A percentile compares a stretch with the other conserved stretches of the same genome.
Evolutionary conservation across 805 yeast species (phyloP).

Genomic region (Suhomyces sp.): DNA sequence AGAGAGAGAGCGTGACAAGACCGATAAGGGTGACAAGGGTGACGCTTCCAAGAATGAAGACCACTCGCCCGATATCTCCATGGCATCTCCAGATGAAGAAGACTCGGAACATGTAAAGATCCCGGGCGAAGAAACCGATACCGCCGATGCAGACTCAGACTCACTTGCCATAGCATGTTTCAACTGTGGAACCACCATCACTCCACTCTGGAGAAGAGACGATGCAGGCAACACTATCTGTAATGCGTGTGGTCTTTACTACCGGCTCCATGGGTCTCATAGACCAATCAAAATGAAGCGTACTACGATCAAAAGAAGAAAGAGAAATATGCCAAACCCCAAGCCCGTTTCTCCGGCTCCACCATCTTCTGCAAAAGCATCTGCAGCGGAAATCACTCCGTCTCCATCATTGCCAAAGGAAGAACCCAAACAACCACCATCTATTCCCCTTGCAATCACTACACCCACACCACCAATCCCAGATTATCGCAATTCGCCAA

Average conservation of each 20-base stretch:
- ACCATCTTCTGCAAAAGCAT: neutral
- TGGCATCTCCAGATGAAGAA: slow-evolving; percentile 3
- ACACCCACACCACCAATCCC: neutral
- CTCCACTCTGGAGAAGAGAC: slow-evolving; percentile 86
- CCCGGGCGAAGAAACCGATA: slow-evolving; percentile 5
- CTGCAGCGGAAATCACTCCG: too few species aligned
- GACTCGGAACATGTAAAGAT: slow-evolving; percentile 1
- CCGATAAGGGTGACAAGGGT: too few species aligned
- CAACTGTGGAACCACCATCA: slow-evolving; percentile 81
- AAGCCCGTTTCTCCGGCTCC: neutral
- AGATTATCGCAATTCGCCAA: neutral
- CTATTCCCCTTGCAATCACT: too few species aligned
- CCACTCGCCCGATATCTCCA: neutral
- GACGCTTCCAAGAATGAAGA: too few species aligned
- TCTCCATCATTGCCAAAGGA: neutral
- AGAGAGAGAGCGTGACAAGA: slow-evolving; percentile 9
- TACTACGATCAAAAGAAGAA: slow-evolving; percentile 71
- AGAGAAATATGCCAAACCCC: slow-evolving; percentile 35
- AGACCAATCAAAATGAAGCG: slow-evolving; percentile 77
- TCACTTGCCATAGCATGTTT: slow-evolving; percentile 72
- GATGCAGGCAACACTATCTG: slow-evolving; percentile 81
- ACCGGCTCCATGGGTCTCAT: slow-evolving; percentile 70
- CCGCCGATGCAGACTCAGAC: slow-evolving; percentile 27
- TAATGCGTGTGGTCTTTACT: slow-evolving; percentile 84
- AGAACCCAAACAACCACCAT: neutral